A percentile compares a stretch with the other conserved stretches of the same genome.
Conservation (phyloP, 495 filamentous ascomycete species). For the Aspergillus leporis region DNA sequence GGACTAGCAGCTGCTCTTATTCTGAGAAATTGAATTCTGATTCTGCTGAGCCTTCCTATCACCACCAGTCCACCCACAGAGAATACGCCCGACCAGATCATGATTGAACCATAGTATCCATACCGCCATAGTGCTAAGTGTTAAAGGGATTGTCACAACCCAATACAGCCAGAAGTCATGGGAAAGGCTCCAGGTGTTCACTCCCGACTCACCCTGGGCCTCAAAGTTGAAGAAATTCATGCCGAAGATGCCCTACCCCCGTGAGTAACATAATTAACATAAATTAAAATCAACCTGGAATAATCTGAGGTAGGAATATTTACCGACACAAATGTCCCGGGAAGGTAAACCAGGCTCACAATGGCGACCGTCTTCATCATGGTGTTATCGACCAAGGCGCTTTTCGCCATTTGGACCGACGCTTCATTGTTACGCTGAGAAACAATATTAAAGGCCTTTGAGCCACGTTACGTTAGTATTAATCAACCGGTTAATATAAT, state of each 20-base stretch:
- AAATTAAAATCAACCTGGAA: too few relatives aligned
- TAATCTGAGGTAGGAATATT: not conserved
- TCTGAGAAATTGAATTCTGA: not conserved
- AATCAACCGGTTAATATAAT: not conserved
- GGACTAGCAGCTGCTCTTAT: too few relatives aligned
- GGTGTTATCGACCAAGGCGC: constrained; percentile 1
- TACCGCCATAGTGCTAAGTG: not conserved
- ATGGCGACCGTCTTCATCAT: constrained; percentile 9
- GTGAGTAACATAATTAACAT: too few relatives aligned
- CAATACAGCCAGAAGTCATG: constrained; percentile 9
- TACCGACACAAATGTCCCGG: constrained; percentile 12
- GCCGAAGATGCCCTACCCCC: constrained; percentile 1
- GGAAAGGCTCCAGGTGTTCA: not conserved
- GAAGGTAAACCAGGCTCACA: constrained; percentile 9
- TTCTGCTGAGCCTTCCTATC: not conserved
- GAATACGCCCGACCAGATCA: not conserved
- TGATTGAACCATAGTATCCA: not conserved
- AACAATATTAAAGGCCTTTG: constrained; percentile 8
- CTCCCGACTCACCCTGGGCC: not conserved
- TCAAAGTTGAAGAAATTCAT: constrained; percentile 10
- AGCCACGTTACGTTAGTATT: too few relatives aligned
- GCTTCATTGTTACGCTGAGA: not conserved
- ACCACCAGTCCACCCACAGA: not conserved
- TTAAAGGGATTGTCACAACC: constrained; percentile 2
- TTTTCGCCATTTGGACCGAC: not conserved